These are phyloP conservation scores for Colletotrichum musae DNA, from an alignment of 2,329 filamentous ascomycete species.

Conservation along the genomic window DNA sequence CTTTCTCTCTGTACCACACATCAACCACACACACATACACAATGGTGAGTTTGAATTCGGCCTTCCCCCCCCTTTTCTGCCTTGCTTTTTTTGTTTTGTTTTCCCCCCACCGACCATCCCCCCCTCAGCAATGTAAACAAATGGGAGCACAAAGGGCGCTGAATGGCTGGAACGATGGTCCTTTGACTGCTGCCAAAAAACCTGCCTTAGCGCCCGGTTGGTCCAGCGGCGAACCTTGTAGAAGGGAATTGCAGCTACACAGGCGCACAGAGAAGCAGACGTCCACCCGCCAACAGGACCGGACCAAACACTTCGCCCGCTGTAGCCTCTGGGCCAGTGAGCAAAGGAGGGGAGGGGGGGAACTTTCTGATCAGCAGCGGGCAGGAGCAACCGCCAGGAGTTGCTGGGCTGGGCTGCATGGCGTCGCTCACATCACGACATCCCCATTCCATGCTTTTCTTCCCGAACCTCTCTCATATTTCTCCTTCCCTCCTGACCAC, in stretches of 20 bases:
- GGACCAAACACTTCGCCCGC: constrained; percentile 30
- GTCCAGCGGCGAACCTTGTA: constrained; percentile 40
- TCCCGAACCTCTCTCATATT: background rate
- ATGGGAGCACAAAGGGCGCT: constrained; percentile 26
- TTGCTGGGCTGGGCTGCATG: background rate
- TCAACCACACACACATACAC: constrained; percentile 35
- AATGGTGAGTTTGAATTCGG: constrained; percentile 52
- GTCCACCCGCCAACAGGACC: constrained; percentile 43
- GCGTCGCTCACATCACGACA: constrained; percentile 30
- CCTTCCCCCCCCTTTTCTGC: constrained; percentile 18
- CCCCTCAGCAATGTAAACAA: constrained; percentile 41
- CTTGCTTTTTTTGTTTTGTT: constrained; percentile 35
- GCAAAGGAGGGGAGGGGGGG: background rate
- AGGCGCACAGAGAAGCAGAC: constrained; percentile 4
- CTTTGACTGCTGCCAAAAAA: constrained; percentile 18
- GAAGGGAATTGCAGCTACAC: constrained; percentile 11
- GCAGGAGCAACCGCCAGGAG: background rate
- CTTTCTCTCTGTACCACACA: constrained; percentile 2
- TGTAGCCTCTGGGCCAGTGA: background rate
- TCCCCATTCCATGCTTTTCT: background rate
- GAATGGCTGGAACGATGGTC: constrained; percentile 18
- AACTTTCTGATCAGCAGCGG: constrained; percentile 29
- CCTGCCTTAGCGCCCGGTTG: constrained; percentile 33
- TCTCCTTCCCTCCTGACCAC: constrained; percentile 8
- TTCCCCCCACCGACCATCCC: background rate